phyloP scores from a whole-genome alignment of 768 basidiomycete genomes.

The Boletus rex-veris region DNA sequence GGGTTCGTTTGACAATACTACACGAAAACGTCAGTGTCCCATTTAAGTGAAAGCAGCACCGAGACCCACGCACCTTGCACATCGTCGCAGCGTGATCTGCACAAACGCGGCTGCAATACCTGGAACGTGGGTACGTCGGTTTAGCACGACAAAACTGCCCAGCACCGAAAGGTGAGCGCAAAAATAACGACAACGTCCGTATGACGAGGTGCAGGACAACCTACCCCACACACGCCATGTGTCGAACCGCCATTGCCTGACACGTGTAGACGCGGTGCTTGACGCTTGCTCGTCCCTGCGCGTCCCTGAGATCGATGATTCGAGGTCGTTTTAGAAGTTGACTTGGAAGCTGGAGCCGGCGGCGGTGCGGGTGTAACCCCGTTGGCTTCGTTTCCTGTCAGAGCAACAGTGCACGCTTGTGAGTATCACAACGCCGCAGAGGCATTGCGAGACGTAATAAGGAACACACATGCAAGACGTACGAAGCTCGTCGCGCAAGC shows the following conservation, averaged over 20 bases:
- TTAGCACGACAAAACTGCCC: conserved; percentile 49
- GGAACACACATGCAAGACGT: conserved; percentile 2
- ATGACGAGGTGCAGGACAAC: neutral
- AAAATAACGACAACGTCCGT: neutral
- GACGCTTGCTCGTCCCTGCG: neutral
- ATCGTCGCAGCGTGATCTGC: conserved; percentile 39
- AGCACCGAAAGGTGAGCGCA: neutral
- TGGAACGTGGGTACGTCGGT: conserved; percentile 51
- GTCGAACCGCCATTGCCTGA: conserved; percentile 3
- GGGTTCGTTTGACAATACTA: conserved; percentile 24
- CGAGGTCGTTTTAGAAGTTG: neutral
- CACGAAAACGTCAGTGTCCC: neutral
- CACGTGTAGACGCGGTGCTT: conserved; percentile 7
- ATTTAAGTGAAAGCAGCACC: neutral
- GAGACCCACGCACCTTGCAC: conserved; percentile 20
- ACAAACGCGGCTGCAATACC: conserved; percentile 61
- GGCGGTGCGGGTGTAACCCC: no score
- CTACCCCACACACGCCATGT: conserved; percentile 24
- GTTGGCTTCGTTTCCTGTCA: conserved; percentile 10
- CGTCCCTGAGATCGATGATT: conserved; percentile 4
- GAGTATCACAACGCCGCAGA: neutral
- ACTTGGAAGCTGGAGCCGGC: neutral
- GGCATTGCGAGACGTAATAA: neutral
- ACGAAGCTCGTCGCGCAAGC: conserved; percentile 55
- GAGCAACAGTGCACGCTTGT: neutral